These are phyloP conservation scores for Carex arenaria DNA, from an alignment of 202 grass and related monocot species.

Conservation along the genomic window DNA sequence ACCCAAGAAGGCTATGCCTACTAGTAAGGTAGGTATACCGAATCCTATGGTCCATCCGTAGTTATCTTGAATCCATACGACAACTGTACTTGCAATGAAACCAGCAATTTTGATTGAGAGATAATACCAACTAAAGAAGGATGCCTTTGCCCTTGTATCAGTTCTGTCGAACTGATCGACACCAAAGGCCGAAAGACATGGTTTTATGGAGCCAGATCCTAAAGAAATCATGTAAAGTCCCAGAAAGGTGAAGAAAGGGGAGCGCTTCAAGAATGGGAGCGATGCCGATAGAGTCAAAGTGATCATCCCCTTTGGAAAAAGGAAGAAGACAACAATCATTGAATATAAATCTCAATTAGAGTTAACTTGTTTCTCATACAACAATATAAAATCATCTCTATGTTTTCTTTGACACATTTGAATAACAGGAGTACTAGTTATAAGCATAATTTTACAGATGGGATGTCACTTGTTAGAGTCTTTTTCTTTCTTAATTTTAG, in stretches of 20 bases:
- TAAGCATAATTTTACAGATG: neutral
- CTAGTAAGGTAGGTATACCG: constrained; percentile 8
- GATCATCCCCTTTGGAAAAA: constrained; percentile 1
- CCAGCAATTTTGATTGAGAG: constrained; percentile 15
- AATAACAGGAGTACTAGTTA: neutral
- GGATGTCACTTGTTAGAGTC: neutral
- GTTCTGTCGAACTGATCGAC: constrained; percentile 33
- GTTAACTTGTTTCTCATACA: neutral
- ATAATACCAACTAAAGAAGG: constrained; percentile 40
- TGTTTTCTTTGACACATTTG: no score
- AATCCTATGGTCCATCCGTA: constrained; percentile 29
- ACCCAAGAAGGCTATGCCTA: constrained; percentile 17
- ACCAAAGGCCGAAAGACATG: constrained; percentile 31
- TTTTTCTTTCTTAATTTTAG: neutral
- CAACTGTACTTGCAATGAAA: constrained; percentile 26
- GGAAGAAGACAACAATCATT: neutral
- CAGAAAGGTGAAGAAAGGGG: constrained; percentile 2
- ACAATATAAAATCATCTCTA: neutral
- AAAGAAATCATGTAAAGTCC: constrained; percentile 31
- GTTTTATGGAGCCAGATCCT: constrained; percentile 33
- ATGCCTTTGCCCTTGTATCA: constrained; percentile 20
- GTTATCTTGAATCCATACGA: constrained; percentile 29
- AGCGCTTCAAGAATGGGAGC: neutral
- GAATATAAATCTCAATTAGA: neutral
- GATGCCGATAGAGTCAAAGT: constrained; percentile 17